phyloP scores from a whole-genome alignment of 257 asterid species.

The Lycium barbarum region DNA sequence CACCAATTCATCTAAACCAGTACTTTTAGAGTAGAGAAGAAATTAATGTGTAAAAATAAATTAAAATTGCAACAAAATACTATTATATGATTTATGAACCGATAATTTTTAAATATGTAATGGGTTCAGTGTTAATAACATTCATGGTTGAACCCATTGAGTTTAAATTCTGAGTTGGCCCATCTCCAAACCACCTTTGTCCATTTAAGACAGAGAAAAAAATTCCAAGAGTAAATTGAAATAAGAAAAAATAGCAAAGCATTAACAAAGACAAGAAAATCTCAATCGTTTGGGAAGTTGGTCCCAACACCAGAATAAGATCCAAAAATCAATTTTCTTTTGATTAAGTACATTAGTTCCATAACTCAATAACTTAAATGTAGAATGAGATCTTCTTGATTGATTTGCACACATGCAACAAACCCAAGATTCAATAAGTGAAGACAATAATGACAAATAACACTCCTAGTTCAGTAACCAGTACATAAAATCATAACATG shows the following conservation, averaged over 20 bases:
- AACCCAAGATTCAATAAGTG: slow-evolving; percentile 1
- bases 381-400: slow-evolving; percentile 5
- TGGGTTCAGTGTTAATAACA: not conserved
- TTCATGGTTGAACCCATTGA: not conserved
- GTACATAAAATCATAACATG: slow-evolving; percentile 17
- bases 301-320: not conserved
- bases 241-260: not conserved
- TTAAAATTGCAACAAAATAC: no score
- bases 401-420: slow-evolving; percentile 23
- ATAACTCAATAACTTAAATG: not conserved
- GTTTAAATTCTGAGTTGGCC: not conserved
- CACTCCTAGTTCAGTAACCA: slow-evolving; percentile 3
- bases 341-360: not conserved
- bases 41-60: not conserved
- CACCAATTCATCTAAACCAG: not conserved
- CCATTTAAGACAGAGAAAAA: not conserved
- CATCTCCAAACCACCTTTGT: not conserved
- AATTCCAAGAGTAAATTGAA: not conserved
- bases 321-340: not conserved
- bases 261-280: not conserved
- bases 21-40: not conserved
- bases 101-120: no score
- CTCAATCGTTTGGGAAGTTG: not conserved
- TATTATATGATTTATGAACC: no score
- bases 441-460: slow-evolving; percentile 1